phyloP scores from a whole-genome alignment of 2,329 filamentous ascomycete genomes.

The Raffaelea albimanens region DNA sequence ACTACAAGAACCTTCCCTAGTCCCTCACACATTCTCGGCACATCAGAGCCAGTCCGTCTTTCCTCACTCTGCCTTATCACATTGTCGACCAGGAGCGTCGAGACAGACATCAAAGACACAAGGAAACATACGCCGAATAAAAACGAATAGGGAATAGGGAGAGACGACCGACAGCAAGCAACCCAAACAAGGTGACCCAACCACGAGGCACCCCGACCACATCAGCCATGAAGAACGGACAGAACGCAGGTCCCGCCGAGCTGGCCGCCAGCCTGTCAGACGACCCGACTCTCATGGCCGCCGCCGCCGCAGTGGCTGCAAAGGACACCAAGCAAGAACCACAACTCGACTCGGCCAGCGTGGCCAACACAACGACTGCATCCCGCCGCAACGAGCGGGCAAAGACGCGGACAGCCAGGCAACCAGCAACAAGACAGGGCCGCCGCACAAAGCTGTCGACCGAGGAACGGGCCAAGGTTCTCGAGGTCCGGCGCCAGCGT shows the following conservation, averaged over 20 bases:
- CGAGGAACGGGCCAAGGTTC: constrained; percentile 16
- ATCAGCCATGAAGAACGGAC: background rate
- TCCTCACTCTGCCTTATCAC: background rate
- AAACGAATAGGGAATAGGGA: too few relatives aligned
- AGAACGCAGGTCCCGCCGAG: background rate
- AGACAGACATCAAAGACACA: background rate
- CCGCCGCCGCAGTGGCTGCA: background rate
- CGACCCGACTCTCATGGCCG: background rate
- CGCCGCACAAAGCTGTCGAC: constrained; percentile 14
- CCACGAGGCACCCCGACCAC: too few relatives aligned
- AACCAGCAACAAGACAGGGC: constrained; percentile 2
- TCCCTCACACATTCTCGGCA: background rate
- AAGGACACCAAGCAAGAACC: background rate
- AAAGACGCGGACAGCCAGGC: background rate
- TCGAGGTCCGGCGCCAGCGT: constrained; percentile 17
- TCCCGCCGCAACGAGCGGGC: background rate
- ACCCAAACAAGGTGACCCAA: too few relatives aligned
- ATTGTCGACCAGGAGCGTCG: background rate
- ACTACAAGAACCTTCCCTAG: constrained; percentile 9
- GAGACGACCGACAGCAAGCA: too few relatives aligned
- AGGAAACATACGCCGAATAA: background rate
- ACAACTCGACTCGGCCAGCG: background rate
- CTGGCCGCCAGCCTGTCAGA: background rate
- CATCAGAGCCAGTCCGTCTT: too few relatives aligned
- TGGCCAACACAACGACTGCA: background rate